phyloP scores from a whole-genome alignment of 768 basidiomycete species.

The Kwoniella bestiolae region DNA sequence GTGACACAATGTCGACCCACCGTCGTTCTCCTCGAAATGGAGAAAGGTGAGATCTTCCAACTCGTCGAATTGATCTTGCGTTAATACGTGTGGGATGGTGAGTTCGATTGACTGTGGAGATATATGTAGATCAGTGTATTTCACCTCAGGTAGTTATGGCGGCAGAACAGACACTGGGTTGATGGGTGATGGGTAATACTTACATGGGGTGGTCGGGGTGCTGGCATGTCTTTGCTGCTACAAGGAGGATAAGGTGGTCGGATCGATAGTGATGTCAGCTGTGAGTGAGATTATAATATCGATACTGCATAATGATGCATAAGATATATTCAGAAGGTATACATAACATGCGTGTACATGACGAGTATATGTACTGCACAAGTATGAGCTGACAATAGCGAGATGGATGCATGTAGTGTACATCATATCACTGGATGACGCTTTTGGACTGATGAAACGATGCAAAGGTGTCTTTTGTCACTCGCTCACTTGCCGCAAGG shows the following conservation, averaged over 20 bases:
- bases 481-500: not conserved
- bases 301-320: no score
- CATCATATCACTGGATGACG: slow-evolving; percentile 3
- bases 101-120: slow-evolving; percentile 19
- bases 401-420: not conserved
- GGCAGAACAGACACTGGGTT: not conserved
- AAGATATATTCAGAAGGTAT: no score
- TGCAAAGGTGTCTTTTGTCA: slow-evolving; percentile 1
- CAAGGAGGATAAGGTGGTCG: not conserved
- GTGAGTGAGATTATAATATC: not conserved
- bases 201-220: slow-evolving; percentile 30
- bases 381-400: not conserved
- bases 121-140: not conserved
- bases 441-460: slow-evolving; percentile 4
- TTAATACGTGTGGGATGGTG: slow-evolving; percentile 24
- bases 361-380: not conserved
- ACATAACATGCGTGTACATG: not conserved
- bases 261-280: no score
- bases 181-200: not conserved
- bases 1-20: no score
- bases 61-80: slow-evolving; percentile 27
- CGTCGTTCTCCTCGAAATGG: slow-evolving; percentile 20
- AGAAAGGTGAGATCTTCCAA: slow-evolving; percentile 30
- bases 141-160: not conserved
- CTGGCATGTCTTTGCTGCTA: slow-evolving; percentile 11